A percentile compares a stretch with the other conserved stretches of the same genome.
phyloP scores from a whole-genome alignment of 179 eudicot species.

The Dionaea muscipula region DNA sequence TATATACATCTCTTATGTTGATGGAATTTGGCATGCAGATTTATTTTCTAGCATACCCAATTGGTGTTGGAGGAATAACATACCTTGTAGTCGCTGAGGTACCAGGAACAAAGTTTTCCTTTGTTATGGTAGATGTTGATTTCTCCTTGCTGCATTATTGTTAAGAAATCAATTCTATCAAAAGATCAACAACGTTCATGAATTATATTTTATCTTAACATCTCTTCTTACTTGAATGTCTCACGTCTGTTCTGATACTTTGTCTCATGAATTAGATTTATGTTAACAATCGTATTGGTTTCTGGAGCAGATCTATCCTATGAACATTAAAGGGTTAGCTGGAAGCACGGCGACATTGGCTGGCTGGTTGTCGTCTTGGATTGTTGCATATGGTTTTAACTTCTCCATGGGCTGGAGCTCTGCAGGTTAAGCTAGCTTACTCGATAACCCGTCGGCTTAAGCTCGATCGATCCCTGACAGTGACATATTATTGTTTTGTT shows the following conservation, averaged over 20 bases:
- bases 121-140: too few species aligned
- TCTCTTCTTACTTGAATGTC: not conserved
- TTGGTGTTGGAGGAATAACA: too few species aligned
- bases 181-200: too few species aligned
- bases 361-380: slow-evolving; percentile 6
- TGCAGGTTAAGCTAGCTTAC: slow-evolving; percentile 14
- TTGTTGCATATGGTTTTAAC: slow-evolving; percentile 26
- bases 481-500: too few species aligned
- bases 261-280: not conserved
- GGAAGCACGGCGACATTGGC: slow-evolving; percentile 14
- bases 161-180: too few species aligned
- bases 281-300: not conserved
- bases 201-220: not conserved
- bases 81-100: too few species aligned
- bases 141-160: too few species aligned
- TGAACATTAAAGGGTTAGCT: slow-evolving; percentile 28
- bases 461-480: too few species aligned
- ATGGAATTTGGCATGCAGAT: too few species aligned
- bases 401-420: slow-evolving; percentile 30
- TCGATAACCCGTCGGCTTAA: not conserved
- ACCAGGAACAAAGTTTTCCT: too few species aligned
- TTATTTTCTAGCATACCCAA: too few species aligned
- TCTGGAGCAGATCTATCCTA: slow-evolving; percentile 21
- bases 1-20: not conserved
- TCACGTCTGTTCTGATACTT: not conserved